Evolutionary conservation across 164 flowering plant genomes (phyloP).

Genomic region (Akebia trifoliata): DNA sequence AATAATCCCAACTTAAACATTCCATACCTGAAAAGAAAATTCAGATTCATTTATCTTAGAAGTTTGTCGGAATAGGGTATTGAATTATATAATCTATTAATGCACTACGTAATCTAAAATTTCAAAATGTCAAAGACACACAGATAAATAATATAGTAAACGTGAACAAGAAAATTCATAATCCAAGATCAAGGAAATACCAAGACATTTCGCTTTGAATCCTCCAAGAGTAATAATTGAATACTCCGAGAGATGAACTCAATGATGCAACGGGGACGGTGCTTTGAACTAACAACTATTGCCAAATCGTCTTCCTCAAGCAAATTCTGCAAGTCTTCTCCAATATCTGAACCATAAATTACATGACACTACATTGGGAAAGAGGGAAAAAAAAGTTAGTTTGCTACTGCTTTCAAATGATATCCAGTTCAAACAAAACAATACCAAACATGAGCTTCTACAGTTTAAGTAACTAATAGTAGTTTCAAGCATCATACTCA

Average conservation of each 20-base stretch:
- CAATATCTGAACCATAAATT: constrained; percentile 65
- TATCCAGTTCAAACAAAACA: not conserved
- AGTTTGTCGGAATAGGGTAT: no score
- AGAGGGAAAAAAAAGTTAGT: not conserved
- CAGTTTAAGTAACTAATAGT: not conserved
- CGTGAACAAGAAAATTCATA: not conserved
- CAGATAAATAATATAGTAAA: not conserved
- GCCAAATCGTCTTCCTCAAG: constrained; percentile 72
- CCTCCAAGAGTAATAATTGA: constrained; percentile 59
- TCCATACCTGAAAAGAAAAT: no score
- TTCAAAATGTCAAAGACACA: no score
- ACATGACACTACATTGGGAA: constrained; percentile 78
- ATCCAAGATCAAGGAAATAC: constrained; percentile 32
- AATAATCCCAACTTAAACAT: no score
- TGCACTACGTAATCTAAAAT: no score
- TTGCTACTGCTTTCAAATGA: not conserved
- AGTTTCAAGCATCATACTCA: not conserved
- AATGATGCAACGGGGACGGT: constrained; percentile 86
- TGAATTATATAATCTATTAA: no score
- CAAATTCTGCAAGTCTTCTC: constrained; percentile 44
- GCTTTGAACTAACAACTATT: constrained; percentile 60
- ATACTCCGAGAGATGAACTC: constrained; percentile 85
- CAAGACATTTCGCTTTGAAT: constrained; percentile 52
- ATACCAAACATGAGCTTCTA: not conserved
- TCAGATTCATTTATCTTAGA: no score